These are phyloP conservation scores for Aspergillus sclerotiicarbonarius DNA, from an alignment of 495 filamentous ascomycete species.

Conservation along the genomic window DNA sequence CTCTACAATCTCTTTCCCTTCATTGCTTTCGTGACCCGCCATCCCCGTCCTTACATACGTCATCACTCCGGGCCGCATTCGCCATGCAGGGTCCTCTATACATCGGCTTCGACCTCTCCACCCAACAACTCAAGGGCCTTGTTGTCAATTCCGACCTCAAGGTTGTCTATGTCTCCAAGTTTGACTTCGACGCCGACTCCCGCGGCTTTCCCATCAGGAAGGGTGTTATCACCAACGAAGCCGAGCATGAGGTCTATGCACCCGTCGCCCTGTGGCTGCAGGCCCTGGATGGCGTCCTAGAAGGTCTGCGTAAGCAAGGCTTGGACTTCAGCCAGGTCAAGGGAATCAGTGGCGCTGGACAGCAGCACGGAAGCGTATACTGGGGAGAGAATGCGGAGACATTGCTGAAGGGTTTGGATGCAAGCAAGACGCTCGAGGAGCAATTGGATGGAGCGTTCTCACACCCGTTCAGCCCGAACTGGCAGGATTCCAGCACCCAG, in stretches of 20 bases:
- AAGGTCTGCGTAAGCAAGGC: slow-evolving; percentile 65
- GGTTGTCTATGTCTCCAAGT: slow-evolving; percentile 50
- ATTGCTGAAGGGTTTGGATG: slow-evolving; percentile 59
- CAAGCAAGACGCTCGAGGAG: slow-evolving; percentile 58
- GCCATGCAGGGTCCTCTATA: slow-evolving; percentile 60
- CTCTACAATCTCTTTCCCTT: background rate
- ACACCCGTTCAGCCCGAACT: slow-evolving; percentile 88
- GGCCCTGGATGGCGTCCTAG: slow-evolving; percentile 79
- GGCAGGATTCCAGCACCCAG: slow-evolving; percentile 96
- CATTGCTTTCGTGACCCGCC: background rate
- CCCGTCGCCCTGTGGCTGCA: slow-evolving; percentile 95
- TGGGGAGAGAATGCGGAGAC: slow-evolving; percentile 74
- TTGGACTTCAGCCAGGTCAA: slow-evolving; percentile 74
- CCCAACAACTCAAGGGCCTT: slow-evolving; percentile 92
- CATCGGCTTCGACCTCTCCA: slow-evolving; percentile 93
- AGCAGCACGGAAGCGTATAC: slow-evolving; percentile 96
- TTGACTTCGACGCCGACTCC: slow-evolving; percentile 73
- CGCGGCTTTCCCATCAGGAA: slow-evolving; percentile 72
- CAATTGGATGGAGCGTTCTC: slow-evolving; percentile 77
- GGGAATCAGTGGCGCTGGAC: slow-evolving; percentile 87
- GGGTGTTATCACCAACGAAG: slow-evolving; percentile 78
- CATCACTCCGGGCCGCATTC: background rate
- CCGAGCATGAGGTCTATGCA: slow-evolving; percentile 82
- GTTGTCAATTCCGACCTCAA: slow-evolving; percentile 70
- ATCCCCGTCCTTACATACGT: background rate